These are phyloP conservation scores for Agaricales sp. DNA, from an alignment of 1,284 basidiomycete genomes.

Conservation along the genomic window DNA sequence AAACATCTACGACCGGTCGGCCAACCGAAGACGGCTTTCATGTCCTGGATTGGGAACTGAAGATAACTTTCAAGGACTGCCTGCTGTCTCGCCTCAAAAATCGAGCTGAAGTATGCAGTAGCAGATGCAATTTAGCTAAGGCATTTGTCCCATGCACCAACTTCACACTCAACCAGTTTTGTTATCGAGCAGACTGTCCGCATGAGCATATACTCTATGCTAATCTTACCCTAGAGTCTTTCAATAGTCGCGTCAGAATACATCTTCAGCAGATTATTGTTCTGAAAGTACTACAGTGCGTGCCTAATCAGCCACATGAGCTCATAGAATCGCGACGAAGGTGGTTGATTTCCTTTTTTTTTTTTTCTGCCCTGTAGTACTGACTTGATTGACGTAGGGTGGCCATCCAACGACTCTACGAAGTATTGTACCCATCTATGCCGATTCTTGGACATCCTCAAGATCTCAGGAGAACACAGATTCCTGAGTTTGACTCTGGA, in stretches of 20 bases:
- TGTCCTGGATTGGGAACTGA: neutral
- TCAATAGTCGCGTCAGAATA: conserved; percentile 28
- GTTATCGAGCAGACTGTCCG: conserved; percentile 4
- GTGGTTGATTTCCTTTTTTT: conserved; percentile 12
- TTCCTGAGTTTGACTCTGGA: neutral
- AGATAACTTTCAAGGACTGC: neutral
- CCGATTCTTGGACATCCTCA: neutral
- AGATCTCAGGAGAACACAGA: neutral
- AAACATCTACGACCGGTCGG: neutral
- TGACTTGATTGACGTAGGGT: neutral
- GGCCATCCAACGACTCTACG: neutral
- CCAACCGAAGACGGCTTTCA: neutral
- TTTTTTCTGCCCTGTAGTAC: neutral
- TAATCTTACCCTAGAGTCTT: conserved; percentile 20
- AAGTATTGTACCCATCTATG: neutral
- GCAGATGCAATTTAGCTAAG: conserved; percentile 3
- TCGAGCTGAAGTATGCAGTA: neutral
- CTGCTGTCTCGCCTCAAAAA: conserved; percentile 3
- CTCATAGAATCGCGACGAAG: conserved; percentile 5
- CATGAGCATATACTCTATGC: conserved; percentile 5
- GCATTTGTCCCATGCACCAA: conserved; percentile 7
- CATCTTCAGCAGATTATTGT: conserved; percentile 39
- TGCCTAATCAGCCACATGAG: conserved; percentile 9
- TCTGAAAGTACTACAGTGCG: conserved; percentile 21
- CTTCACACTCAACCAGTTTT: conserved; percentile 6